These are phyloP conservation scores for Myxozyma mucilagina DNA, from an alignment of 805 yeast species.

Conservation along the genomic window DNA sequence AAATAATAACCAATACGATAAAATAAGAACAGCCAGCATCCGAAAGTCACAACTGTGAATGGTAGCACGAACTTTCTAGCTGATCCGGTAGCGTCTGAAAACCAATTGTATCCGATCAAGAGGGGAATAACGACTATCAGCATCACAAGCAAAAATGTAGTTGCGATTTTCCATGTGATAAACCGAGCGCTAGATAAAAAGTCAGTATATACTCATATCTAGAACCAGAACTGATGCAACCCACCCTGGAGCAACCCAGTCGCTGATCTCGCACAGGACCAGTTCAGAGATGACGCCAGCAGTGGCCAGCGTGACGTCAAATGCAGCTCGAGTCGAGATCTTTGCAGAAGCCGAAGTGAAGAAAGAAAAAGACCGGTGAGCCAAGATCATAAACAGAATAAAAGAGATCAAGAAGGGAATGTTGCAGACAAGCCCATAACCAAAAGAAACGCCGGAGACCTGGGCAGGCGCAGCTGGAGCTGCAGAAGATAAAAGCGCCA, in stretches of 20 bases:
- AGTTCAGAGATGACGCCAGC: slow-evolving; percentile 41
- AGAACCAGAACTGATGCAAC: not conserved
- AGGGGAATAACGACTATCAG: slow-evolving; percentile 39
- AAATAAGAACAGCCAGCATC: slow-evolving; percentile 36
- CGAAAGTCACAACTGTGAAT: slow-evolving; percentile 27
- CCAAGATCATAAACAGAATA: slow-evolving; percentile 22
- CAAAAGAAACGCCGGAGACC: slow-evolving; percentile 19
- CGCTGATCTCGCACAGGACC: slow-evolving; percentile 43
- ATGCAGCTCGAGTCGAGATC: slow-evolving; percentile 23
- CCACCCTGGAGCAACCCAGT: slow-evolving; percentile 36
- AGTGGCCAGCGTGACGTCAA: slow-evolving; percentile 29
- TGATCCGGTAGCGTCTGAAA: slow-evolving; percentile 29
- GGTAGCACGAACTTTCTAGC: slow-evolving; percentile 11
- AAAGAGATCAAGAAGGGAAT: slow-evolving; percentile 28
- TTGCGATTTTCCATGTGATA: slow-evolving; percentile 36
- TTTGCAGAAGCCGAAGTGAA: slow-evolving; percentile 28
- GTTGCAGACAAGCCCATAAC: slow-evolving; percentile 18
- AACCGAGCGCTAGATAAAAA: slow-evolving; percentile 23
- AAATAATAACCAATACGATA: slow-evolving; percentile 35
- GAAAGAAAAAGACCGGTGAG: slow-evolving; percentile 28
- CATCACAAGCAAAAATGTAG: slow-evolving; percentile 34
- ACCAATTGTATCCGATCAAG: slow-evolving; percentile 34
- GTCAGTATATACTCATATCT: not conserved
- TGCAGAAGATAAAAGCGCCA: not conserved
- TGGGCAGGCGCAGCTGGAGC: not conserved